Evolutionary conservation across 441 rosid species (phyloP), one percentile per base, ranked within the genome.

Genomic region (Pelargonium cotyledonis): DNA sequence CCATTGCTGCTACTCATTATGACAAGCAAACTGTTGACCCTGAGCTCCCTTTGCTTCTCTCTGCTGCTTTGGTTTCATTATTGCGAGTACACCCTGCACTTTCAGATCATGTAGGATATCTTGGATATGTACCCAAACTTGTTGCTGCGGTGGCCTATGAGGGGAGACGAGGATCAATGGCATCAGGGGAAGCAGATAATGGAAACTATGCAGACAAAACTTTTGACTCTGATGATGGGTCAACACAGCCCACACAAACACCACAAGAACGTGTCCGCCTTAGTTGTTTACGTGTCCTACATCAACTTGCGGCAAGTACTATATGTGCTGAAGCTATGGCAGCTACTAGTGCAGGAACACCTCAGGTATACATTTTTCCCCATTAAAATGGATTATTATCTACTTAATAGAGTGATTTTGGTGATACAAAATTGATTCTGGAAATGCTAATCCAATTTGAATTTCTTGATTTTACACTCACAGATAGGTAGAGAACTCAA

Each of bases 321-420:
- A 84, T 83, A 67, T 95, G 98, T 83, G 98, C 97, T 6, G 99
- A 95, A 85, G 99, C 99, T 72, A 92, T 95, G 99, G 99, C 99
- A 68, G 97, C 99, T 65, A 95, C 99, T 69, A 92, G 98, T 79
- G 92, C 77, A 10, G 99, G 99, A 71, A 79, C 93, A 29, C 95
- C 98, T 31, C 98, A 95, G 98, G 99, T 90, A 31, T 31, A 26
- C 3, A 26, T 26, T 26, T 26, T 26, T 26, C 3, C 31, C 6
- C 5, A 31, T 5, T 5, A 31, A 31, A 31, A 5, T 5, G 6
- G 5, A 5, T 31, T 4, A 5, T 0, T 21, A 21, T 21, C 23
- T 21, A 21, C 23, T 21, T 29, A 8, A 21, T 29, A 29, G 31
- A 66, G 63, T 72, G 49, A 6, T 26, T 0, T 65, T 15, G 5